Evolutionary conservation across 345 rosid genomes (phyloP), one percentile per base, ranked within the genome.

Genomic region (Syzygium aqueum): DNA sequence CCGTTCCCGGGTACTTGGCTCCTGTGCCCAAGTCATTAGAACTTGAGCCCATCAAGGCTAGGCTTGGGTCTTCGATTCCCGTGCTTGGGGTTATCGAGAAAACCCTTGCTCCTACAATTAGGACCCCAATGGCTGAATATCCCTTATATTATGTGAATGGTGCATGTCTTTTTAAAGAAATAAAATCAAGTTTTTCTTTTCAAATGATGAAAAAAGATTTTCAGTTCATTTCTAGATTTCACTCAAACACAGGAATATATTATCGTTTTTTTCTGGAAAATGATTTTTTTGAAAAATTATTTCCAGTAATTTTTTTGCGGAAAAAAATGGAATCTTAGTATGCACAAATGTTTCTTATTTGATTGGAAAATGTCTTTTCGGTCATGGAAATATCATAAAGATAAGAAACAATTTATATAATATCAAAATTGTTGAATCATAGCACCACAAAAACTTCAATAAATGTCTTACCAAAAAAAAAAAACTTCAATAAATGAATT

Each of bases 221-320:
- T n/a, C 14, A 13, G 77, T 28, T 14, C 19, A 63, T 63, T 63
- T 63, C 17, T 2, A 65, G 11, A 65, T 30, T 65, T 65, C 21
- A 16, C 22, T 11, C 11, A 65, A 16, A 65, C 6, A 28, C 4
- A 12, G 2, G 0, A 65, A 65, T 28, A 28, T 3, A 28, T 65
- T 65, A 5, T 9, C 6, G 30, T 17, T 28, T 14, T 14, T 65
- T 22, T 22, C 9, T 0, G 4, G 15, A 28, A 14, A 6, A 63
- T n/a, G 16, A n/a, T 14, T 19, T 53, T 5, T 27, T 4, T 8
- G 43, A 17, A 53, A 61, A 11, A 5, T 15, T 15, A 1, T 63
- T 15, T 28, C 19, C 9, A 28, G 1, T 30, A 28, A 65, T 16
- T 65, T 7, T 16, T 65, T 30, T 0, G 3, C 3, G 0, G 0